Percentiles rank a stretch among this genome's conserved stretches.
Conservation (phyloP, 345 rosid species). For the Excoecaria agallocha region DNA sequence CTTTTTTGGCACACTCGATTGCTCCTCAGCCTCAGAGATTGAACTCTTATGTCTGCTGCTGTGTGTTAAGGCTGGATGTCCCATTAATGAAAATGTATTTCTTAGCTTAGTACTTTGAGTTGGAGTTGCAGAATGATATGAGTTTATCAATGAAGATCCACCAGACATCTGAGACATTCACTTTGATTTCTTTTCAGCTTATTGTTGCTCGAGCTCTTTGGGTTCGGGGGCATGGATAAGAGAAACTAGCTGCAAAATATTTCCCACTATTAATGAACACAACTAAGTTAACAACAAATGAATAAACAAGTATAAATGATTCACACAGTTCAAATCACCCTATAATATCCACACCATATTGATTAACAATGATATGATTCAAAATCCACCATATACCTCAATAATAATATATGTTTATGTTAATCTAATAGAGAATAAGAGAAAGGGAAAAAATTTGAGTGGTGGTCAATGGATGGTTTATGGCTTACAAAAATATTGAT, state of each 20-base stretch:
- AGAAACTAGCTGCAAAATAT: slow-evolving; percentile 55
- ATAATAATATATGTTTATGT: too few species aligned
- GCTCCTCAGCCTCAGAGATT: too few species aligned
- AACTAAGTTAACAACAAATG: background rate
- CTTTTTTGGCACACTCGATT: too few species aligned
- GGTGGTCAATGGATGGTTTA: background rate
- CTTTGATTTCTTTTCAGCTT: slow-evolving; percentile 27
- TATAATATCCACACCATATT: background rate
- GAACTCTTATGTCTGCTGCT: too few species aligned
- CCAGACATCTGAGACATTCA: slow-evolving; percentile 24
- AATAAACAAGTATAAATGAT: background rate
- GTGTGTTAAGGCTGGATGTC: too few species aligned
- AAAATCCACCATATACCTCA: too few species aligned
- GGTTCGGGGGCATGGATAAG: slow-evolving; percentile 66
- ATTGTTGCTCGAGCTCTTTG: slow-evolving; percentile 42
- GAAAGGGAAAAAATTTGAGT: background rate
- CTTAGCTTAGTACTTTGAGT: too few species aligned
- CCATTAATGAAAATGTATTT: too few species aligned
- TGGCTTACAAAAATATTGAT: background rate
- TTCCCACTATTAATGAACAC: slow-evolving; percentile 46
- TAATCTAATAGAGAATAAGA: background rate
- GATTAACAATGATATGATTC: background rate
- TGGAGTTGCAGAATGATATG: too few species aligned
- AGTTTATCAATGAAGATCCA: slow-evolving; percentile 34
- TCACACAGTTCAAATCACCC: background rate